Evolutionary conservation across 495 filamentous ascomycete species (phyloP), one percentile per base, ranked within the genome.

Genomic region (Jackrogersella multiformis): DNA sequence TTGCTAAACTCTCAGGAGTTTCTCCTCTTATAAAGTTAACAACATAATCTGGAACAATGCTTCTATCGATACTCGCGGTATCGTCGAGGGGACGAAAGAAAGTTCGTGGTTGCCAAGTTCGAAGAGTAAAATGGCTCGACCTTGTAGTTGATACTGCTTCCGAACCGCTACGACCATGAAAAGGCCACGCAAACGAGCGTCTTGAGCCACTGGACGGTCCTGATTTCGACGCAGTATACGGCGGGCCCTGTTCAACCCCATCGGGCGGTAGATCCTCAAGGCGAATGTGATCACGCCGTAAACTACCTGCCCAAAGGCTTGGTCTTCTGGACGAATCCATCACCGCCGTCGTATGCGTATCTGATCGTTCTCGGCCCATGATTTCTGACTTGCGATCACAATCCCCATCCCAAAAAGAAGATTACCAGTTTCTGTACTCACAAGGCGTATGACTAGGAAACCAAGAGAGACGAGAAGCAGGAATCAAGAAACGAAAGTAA

Each of bases 11-110:
- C 55, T 80, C 79, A 2, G 79, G 77, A 13, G 79, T 79, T 64
- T 81, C 79, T 34, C 79, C 76, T 35, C 75, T 73, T 35, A 83
- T 73, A 61, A 78, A 83, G 56, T 78, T 82, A 57, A 78, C 71
- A 21, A 82, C 77, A 51, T 82, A 83, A 54, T 82, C 80, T 5
- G 80, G 81, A 10, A 82, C 73, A 13, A 82, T 57, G 61, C 75
- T 74, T 45, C 70, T 70, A 41, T 77, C 71, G 30, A 80, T 67
- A 35, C 74, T 73, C 38, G 72, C 68, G 3, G 70, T 65, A 35
- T 75, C 73, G 23, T 73, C 70, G 9, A 70, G 54, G 8, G 70
- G 59, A 1, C 67, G 73, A 15, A 75, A 62, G 24, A 73, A 69
- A 45, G 62, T 70, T 60, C 70, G 69, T 9, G 72, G 68, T 18